Percentiles rank a stretch among this genome's conserved stretches.
phyloP scores from a whole-genome alignment of 1,284 basidiomycete genomes.

The Ganoderma lucidum region DNA sequence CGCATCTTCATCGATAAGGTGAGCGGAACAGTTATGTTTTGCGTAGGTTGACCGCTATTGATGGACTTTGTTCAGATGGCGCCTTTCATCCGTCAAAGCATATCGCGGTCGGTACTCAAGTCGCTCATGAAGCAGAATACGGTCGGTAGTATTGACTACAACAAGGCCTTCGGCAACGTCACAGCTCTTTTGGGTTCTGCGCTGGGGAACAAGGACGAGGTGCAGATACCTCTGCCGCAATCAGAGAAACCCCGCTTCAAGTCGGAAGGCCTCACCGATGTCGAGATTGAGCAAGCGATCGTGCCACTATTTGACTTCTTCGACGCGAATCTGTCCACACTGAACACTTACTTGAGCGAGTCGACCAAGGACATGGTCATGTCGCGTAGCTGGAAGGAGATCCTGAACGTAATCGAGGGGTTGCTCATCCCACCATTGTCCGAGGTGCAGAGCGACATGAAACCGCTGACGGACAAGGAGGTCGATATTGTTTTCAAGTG shows the following conservation, averaged over 20 bases:
- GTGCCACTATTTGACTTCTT: conserved; percentile 96
- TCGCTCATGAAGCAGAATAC: conserved; percentile 74
- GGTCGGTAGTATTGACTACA: conserved; percentile 77
- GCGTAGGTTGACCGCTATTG: not conserved
- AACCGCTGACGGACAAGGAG: conserved; percentile 91
- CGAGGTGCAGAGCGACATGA: conserved; percentile 91
- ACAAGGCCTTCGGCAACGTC: conserved; percentile 82
- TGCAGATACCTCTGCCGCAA: conserved; percentile 79
- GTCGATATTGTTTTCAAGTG: conserved; percentile 99
- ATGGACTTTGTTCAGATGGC: conserved; percentile 78
- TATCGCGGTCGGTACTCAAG: conserved; percentile 84
- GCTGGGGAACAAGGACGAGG: conserved; percentile 67
- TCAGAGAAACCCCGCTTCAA: conserved; percentile 74
- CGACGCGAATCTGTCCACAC: conserved; percentile 91
- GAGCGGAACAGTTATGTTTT: conserved; percentile 30
- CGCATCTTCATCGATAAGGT: conserved; percentile 98
- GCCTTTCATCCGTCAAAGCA: conserved; percentile 90
- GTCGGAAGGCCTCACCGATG: conserved; percentile 84
- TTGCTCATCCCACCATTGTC: conserved; percentile 93
- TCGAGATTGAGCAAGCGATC: conserved; percentile 96
- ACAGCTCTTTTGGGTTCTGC: conserved; percentile 84
- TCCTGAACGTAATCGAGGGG: conserved; percentile 87
- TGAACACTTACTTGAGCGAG: conserved; percentile 89
- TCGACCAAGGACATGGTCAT: conserved; percentile 94
- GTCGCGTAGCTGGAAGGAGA: conserved; percentile 96